A percentile compares a stretch with the other conserved stretches of the same genome.
phyloP scores from a whole-genome alignment of 2,329 filamentous ascomycete species.

The Blumeriella jaapii region DNA sequence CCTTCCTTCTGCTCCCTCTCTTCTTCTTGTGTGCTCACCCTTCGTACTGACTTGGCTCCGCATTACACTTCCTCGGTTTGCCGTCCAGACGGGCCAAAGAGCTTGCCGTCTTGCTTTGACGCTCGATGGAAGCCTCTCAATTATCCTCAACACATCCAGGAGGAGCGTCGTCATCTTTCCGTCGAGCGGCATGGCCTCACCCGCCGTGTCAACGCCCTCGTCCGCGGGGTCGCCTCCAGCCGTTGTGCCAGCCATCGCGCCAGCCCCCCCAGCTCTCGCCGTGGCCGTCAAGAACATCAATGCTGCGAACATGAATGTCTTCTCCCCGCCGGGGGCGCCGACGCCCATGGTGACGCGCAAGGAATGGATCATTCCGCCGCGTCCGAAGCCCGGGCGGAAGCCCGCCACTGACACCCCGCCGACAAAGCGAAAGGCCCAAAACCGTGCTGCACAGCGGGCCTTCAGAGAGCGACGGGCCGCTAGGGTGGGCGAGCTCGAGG shows the following conservation, averaged over 20 bases:
- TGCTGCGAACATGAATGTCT: conserved; percentile 13
- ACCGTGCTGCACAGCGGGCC: conserved; percentile 79
- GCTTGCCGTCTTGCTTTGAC: neutral
- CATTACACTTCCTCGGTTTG: too few species aligned
- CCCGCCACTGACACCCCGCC: conserved; percentile 86
- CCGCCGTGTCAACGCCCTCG: conserved; percentile 29
- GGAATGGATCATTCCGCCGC: conserved; percentile 76
- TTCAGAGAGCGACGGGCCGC: conserved; percentile 82
- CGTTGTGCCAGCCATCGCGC: conserved; percentile 24
- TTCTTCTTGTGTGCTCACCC: too few species aligned
- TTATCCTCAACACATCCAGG: neutral
- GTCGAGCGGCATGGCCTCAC: conserved; percentile 27
- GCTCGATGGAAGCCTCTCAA: neutral
- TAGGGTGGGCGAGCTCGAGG: conserved; percentile 66
- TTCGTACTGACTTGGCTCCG: too few species aligned
- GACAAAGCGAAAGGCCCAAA: conserved; percentile 90
- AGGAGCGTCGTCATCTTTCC: neutral
- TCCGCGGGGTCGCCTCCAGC: conserved; percentile 29
- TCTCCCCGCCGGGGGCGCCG: conserved; percentile 25
- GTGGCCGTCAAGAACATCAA: conserved; percentile 28
- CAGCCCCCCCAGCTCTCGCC: conserved; percentile 27
- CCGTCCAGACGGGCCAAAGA: too few species aligned
- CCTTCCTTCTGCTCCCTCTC: neutral
- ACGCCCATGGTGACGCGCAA: conserved; percentile 56
- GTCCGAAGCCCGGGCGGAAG: conserved; percentile 85